phyloP scores from a whole-genome alignment of 257 asterid genomes.

The Anisodus tanguticus region DNA sequence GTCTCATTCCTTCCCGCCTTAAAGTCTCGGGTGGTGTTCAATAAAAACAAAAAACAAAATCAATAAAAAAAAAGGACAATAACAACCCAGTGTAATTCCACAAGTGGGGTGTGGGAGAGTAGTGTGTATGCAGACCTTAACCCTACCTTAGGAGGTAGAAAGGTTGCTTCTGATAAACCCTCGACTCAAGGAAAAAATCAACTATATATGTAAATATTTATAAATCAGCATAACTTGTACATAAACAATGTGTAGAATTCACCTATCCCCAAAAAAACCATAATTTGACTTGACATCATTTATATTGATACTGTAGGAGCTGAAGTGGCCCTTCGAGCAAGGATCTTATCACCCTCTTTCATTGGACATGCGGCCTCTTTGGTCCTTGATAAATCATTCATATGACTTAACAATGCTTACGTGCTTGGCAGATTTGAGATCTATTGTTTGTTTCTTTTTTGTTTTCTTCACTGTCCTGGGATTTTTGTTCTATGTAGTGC shows the following conservation, averaged over 20 bases:
- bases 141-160: too few species aligned
- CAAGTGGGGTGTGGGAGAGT: too few species aligned
- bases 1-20: background rate
- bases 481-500: background rate
- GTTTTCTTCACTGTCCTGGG: background rate
- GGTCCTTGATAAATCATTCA: background rate
- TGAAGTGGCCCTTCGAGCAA: background rate
- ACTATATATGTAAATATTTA: background rate
- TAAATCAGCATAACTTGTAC: background rate
- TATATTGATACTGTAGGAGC: background rate
- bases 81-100: too few species aligned
- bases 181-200: background rate
- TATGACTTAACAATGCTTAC: constrained; percentile 18
- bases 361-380: background rate
- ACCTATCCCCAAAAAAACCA: background rate
- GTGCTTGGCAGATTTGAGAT: background rate
- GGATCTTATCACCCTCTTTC: constrained; percentile 9
- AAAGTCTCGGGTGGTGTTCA: background rate
- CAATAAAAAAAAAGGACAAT: too few species aligned
- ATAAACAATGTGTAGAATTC: background rate
- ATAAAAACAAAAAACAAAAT: too few species aligned
- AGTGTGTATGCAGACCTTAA: too few species aligned
- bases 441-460: background rate
- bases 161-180: too few species aligned
- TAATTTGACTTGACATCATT: background rate